phyloP scores from a whole-genome alignment of 768 basidiomycete species.

The Gautieria morchelliformis region DNA sequence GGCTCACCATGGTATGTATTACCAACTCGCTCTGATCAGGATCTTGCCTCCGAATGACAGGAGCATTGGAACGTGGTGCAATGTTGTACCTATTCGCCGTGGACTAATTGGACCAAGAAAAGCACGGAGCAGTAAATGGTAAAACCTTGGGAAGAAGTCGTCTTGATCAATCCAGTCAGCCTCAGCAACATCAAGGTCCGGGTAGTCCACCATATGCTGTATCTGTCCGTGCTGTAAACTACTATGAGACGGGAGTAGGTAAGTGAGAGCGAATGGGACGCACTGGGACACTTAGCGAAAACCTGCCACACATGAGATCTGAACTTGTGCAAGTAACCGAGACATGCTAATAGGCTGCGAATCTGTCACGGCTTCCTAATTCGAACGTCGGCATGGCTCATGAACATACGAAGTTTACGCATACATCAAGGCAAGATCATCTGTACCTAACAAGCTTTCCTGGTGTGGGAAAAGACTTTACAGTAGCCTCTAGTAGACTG shows the following conservation, averaged over 20 bases:
- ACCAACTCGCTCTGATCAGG: slow-evolving; percentile 29
- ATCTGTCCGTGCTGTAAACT: slow-evolving; percentile 9
- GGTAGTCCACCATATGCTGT: slow-evolving; percentile 34
- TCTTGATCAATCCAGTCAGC: slow-evolving; percentile 55
- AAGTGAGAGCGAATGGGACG: not conserved
- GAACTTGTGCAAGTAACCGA: not conserved
- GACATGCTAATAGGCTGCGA: not conserved
- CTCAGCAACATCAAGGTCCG: slow-evolving; percentile 24
- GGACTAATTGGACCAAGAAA: not conserved
- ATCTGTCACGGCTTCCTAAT: not conserved
- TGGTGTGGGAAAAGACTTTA: too few species aligned
- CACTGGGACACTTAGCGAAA: slow-evolving; percentile 1
- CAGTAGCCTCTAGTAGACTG: too few species aligned
- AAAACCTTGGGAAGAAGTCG: slow-evolving; percentile 36
- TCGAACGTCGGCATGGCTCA: too few species aligned
- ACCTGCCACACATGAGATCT: slow-evolving; percentile 7
- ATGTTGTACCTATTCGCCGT: slow-evolving; percentile 61
- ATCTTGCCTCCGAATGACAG: slow-evolving; percentile 52
- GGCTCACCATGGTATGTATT: slow-evolving; percentile 64
- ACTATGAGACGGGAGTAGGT: not conserved
- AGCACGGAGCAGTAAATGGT: not conserved
- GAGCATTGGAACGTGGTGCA: slow-evolving; percentile 70
- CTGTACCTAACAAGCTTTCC: too few species aligned
- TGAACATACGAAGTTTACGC: too few species aligned
- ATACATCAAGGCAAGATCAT: too few species aligned